These are phyloP conservation scores for Saitoella complicata DNA, from an alignment of 805 yeast species.

Conservation along the genomic window DNA sequence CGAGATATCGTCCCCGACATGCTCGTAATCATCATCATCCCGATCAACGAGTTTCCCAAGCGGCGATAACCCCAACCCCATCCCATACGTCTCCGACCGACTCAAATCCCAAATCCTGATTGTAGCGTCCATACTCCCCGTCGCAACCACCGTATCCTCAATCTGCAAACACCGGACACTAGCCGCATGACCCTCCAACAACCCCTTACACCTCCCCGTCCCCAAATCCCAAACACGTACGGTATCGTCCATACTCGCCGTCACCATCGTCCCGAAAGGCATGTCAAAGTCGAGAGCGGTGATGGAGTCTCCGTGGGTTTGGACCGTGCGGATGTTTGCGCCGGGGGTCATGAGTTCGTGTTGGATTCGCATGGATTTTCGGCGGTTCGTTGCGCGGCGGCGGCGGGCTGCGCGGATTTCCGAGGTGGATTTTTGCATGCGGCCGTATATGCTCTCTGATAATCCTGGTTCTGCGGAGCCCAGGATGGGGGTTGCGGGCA, in stretches of 20 bases:
- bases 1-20: constrained; percentile 9
- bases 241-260: constrained; percentile 63
- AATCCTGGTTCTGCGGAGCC: no score
- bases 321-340: constrained; percentile 31
- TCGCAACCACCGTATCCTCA: constrained; percentile 32
- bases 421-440: no score
- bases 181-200: constrained; percentile 44
- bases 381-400: no score
- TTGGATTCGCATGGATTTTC: no score
- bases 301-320: constrained; percentile 38
- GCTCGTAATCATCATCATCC: no score
- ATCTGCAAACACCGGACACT: constrained; percentile 44
- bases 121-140: constrained; percentile 50
- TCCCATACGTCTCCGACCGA: constrained; percentile 12
- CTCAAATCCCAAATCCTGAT: constrained; percentile 44
- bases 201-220: constrained; percentile 33
- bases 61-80: neutral
- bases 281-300: constrained; percentile 50
- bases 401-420: no score
- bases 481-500: no score
- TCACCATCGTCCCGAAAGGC: constrained; percentile 61
- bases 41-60: no score
- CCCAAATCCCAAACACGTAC: constrained; percentile 75
- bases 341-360: constrained; percentile 26
- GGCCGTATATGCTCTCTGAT: no score